Percentiles rank a stretch among this genome's conserved stretches.
Evolutionary conservation across 305 asterid species (phyloP).

Genomic region (Withania somnifera): DNA sequence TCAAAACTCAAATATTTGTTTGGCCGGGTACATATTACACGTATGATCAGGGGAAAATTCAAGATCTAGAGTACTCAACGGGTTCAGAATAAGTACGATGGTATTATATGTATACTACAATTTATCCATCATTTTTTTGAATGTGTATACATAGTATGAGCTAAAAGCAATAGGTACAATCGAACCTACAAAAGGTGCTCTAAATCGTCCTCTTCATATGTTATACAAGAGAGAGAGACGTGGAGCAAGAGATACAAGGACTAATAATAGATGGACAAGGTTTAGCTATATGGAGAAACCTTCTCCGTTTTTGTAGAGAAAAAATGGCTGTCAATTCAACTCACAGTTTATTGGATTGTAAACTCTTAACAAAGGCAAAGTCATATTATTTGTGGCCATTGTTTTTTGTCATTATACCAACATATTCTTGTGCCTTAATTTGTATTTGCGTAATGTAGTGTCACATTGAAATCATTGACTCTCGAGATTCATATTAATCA

Average conservation of each 20-base stretch:
- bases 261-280: background rate
- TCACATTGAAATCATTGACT: background rate
- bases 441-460: too few relatives aligned
- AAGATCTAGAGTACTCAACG: background rate
- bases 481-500: too few relatives aligned
- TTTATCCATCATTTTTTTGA: too few relatives aligned
- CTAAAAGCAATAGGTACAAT: background rate
- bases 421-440: too few relatives aligned
- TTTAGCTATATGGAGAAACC: background rate
- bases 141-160: background rate
- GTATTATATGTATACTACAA: background rate
- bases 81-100: background rate
- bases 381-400: background rate
- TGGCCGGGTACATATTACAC: background rate
- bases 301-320: background rate
- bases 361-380: background rate
- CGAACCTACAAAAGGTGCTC: background rate
- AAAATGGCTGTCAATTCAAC: too few relatives aligned
- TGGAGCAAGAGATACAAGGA: background rate
- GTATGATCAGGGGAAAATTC: background rate
- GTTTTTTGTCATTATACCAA: too few relatives aligned
- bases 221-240: background rate
- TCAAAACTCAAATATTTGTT: background rate
- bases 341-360: too few relatives aligned
- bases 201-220: background rate